These are phyloP conservation scores for Hypoxylon cercidicola DNA, from an alignment of 495 filamentous ascomycete species.

Conservation along the genomic window DNA sequence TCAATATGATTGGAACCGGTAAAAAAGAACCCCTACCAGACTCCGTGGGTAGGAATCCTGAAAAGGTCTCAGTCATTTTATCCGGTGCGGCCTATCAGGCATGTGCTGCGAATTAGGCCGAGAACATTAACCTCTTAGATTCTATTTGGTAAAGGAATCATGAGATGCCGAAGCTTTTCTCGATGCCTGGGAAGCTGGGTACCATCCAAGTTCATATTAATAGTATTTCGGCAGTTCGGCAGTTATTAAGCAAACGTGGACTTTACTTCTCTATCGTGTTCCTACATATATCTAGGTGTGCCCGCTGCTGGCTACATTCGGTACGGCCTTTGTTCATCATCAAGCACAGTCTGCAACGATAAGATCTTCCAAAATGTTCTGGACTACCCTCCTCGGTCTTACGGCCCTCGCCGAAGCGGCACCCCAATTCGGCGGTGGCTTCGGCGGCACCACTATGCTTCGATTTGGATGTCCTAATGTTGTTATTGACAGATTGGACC, in stretches of 20 bases:
- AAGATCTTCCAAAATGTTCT: slow-evolving; percentile 48
- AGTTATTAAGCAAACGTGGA: slow-evolving; percentile 33
- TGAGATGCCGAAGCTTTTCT: slow-evolving; percentile 28
- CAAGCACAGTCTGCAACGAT: slow-evolving; percentile 17
- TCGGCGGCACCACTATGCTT: slow-evolving; percentile 54
- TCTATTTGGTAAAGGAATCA: slow-evolving; percentile 11
- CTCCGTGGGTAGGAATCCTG: slow-evolving; percentile 10
- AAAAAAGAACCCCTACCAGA: slow-evolving; percentile 13
- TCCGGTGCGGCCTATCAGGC: slow-evolving; percentile 32
- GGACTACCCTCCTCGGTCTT: slow-evolving; percentile 50
- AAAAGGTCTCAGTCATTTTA: slow-evolving; percentile 25
- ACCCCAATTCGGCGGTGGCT: slow-evolving; percentile 49
- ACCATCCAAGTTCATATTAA: slow-evolving; percentile 40
- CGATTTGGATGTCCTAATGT: slow-evolving; percentile 59
- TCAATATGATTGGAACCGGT: slow-evolving; percentile 17
- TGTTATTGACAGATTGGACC: slow-evolving; percentile 57
- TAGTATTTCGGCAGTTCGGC: slow-evolving; percentile 33
- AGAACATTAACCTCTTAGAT: slow-evolving; percentile 38
- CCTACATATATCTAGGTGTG: slow-evolving; percentile 31
- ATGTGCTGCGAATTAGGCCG: slow-evolving; percentile 30
- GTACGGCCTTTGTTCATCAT: slow-evolving; percentile 8
- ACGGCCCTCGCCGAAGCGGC: slow-evolving; percentile 51
- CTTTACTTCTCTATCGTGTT: neutral
- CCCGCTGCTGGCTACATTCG: slow-evolving; percentile 14
- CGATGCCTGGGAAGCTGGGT: slow-evolving; percentile 35